Evolutionary conservation across 805 yeast genomes (phyloP), one percentile per base, ranked within the genome.

Genomic region (Cyberlindnera nakhonratchasimensis): DNA sequence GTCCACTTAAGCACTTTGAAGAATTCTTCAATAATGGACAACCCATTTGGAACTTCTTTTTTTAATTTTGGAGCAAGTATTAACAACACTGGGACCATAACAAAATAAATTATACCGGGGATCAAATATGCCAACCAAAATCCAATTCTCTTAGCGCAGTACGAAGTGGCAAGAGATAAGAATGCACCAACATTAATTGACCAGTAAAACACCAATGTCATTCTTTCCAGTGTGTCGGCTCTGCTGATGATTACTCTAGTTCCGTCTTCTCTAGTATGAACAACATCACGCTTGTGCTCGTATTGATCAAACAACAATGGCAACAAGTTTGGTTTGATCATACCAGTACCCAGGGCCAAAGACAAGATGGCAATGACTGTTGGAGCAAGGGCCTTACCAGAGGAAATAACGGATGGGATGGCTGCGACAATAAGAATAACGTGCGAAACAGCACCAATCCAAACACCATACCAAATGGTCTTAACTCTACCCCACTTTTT

Each of bases 301-400:
- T 75, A 79, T 64, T 82, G 87, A 54, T 82, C 86, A 62, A 88
- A 90, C 59, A 86, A 78, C 59, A 86, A 70, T 6, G 88, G 77
- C 21, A 85, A 79, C 69, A 57, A 47, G 53, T 85, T 84, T 29
- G 89, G 72, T 61, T 86, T 86, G 59, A 86, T 86, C 53, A 88
- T 82, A 57, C 93, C 93, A 24, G 93, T 82, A 30, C 88, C 91
- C 26, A 82, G 53, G 52, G 91, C 91, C 53, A 86, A 76, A 37
- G 79, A 58, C 45, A 68, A 49, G 35, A 67, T 63, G 19, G 69
- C 48, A 14, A 59, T 57, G 40, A 66, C 54, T 14, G 79, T 77
- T 29, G 91, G 90, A 48, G 80, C 88, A 40, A 79, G 59, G 20
- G 86, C 74, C 28, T 84, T 72, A 18, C 68, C 66, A 35, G 62